phyloP scores from a whole-genome alignment of 192 early-diverging fungal species.

The Backusella psychrophila region DNA sequence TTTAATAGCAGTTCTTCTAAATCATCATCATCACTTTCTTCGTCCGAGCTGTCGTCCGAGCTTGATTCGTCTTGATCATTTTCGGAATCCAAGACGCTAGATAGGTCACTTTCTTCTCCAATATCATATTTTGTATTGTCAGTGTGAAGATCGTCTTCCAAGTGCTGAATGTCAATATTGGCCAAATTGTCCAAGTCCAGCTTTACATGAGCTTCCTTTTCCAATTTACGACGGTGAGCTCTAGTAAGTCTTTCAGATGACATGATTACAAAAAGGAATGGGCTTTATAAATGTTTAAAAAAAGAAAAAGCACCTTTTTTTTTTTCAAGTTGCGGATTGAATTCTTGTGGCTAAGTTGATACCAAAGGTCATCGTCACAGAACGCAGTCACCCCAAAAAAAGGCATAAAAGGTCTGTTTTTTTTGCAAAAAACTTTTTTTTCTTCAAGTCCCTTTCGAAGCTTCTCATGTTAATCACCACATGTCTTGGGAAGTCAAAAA shows the following conservation, averaged over 20 bases:
- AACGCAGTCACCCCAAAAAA: background rate
- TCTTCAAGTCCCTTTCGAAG: conserved; percentile 10
- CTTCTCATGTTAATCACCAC: background rate
- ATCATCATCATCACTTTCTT: conserved; percentile 30
- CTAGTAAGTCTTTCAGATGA: conserved; percentile 7
- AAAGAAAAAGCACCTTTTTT: background rate
- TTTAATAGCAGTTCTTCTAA: conserved; percentile 36
- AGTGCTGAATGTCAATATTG: background rate
- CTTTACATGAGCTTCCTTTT: background rate
- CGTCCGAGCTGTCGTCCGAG: background rate
- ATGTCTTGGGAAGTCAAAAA: conserved; percentile 16
- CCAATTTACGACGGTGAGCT: conserved; percentile 6
- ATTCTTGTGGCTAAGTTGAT: conserved; percentile 6
- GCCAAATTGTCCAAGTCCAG: conserved; percentile 6
- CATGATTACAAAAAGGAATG: background rate
- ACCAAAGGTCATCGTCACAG: background rate
- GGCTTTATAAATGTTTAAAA: background rate
- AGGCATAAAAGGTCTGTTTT: background rate
- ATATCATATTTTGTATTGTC: background rate
- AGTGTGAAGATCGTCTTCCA: background rate
- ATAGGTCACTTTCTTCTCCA: background rate
- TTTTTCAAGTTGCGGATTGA: background rate
- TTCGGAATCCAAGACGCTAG: background rate
- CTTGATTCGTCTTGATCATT: background rate
- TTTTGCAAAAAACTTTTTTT: background rate